Evolutionary conservation across 1,139 yeast genomes (phyloP).

Genomic region (Suhomyces terraborum): DNA sequence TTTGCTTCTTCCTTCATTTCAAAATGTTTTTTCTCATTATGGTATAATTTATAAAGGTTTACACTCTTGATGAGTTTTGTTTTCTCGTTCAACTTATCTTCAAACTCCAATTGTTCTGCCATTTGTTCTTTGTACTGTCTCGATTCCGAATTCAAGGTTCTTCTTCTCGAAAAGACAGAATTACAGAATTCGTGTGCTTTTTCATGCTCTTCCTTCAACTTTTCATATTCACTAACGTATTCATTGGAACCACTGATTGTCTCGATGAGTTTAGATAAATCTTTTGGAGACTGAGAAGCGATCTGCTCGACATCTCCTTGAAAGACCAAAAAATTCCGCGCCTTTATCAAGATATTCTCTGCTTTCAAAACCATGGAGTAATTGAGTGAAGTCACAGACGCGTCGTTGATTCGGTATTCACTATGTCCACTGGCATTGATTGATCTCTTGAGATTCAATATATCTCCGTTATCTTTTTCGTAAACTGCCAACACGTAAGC

Average conservation of each 20-base stretch:
- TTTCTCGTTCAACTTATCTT: slow-evolving; percentile 54
- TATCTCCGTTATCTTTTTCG: slow-evolving; percentile 59
- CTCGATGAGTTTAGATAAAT: slow-evolving; percentile 74
- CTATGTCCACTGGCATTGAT: slow-evolving; percentile 62
- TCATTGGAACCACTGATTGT: slow-evolving; percentile 82
- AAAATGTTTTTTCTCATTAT: slow-evolving; percentile 54
- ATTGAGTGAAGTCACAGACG: slow-evolving; percentile 60
- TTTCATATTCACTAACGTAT: slow-evolving; percentile 66
- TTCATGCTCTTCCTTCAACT: slow-evolving; percentile 64
- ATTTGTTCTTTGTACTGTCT: slow-evolving; percentile 80
- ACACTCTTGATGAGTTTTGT: slow-evolving; percentile 48
- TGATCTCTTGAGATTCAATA: slow-evolving; percentile 54
- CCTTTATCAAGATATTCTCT: slow-evolving; percentile 87
- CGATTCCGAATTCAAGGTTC: slow-evolving; percentile 74
- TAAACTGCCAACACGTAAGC: slow-evolving; percentile 87
- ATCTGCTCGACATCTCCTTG: slow-evolving; percentile 97
- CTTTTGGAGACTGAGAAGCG: slow-evolving; percentile 83
- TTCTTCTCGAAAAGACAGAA: slow-evolving; percentile 67
- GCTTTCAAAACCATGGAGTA: slow-evolving; percentile 67
- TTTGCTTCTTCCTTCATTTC: slow-evolving; percentile 28
- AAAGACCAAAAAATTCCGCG: slow-evolving; percentile 88
- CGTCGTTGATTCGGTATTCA: slow-evolving; percentile 68
- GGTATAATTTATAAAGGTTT: slow-evolving; percentile 68
- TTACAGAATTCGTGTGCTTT: slow-evolving; percentile 66
- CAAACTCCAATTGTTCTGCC: slow-evolving; percentile 70